phyloP scores from a whole-genome alignment of 2,329 filamentous ascomycete genomes.

The Diaporthe batatas region DNA sequence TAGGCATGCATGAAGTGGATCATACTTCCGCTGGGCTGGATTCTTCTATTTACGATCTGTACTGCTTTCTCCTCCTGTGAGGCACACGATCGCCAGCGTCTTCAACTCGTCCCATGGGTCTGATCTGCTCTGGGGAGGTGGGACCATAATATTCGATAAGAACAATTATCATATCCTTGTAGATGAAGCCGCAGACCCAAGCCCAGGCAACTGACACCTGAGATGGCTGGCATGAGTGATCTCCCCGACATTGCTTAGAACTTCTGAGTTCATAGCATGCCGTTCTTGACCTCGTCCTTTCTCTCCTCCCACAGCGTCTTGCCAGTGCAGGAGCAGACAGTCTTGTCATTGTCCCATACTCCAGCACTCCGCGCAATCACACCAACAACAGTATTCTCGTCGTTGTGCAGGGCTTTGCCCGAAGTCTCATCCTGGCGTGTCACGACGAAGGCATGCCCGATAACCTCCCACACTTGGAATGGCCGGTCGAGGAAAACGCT shows the following conservation, averaged over 20 bases:
- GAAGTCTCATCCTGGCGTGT: constrained; percentile 72
- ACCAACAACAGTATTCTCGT: constrained; percentile 88
- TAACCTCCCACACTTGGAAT: constrained; percentile 95
- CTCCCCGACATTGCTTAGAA: not conserved
- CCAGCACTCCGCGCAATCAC: constrained; percentile 96
- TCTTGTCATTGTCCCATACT: constrained; percentile 99
- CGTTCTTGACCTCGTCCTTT: constrained; percentile 87
- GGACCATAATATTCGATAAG: not conserved
- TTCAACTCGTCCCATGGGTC: not conserved
- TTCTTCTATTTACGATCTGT: not conserved
- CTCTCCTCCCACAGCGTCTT: constrained; percentile 99
- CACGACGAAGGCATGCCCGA: constrained; percentile 92
- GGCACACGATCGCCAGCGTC: not conserved
- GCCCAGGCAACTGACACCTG: not conserved
- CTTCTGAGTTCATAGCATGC: constrained; percentile 79
- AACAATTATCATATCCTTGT: not conserved
- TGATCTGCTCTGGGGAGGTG: not conserved
- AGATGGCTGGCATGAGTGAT: too few species aligned
- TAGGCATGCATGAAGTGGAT: too few species aligned
- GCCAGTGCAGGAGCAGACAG: constrained; percentile 95
- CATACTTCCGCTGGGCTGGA: not conserved
- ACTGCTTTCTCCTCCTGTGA: not conserved
- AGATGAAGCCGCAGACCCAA: not conserved
- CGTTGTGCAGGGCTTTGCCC: constrained; percentile 75
- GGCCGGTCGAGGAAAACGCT: constrained; percentile 84